Evolutionary conservation across 495 filamentous ascomycete genomes (phyloP).

Genomic region (Neurospora discreta): DNA sequence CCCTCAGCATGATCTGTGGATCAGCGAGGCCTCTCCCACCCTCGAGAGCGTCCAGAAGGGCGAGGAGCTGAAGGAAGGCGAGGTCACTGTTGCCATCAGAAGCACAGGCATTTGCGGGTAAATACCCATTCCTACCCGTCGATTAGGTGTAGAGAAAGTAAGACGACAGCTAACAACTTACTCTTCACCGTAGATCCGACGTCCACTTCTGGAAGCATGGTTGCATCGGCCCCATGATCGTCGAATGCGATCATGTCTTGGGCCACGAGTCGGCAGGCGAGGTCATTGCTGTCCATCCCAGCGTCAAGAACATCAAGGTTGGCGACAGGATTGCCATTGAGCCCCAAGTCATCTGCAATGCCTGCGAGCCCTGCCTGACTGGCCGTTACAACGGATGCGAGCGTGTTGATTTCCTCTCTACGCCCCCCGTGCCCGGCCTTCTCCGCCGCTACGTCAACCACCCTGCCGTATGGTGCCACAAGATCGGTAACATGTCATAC

Average conservation of each 20-base stretch:
- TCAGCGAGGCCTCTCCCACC: conserved; percentile 63
- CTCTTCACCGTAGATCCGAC: conserved; percentile 52
- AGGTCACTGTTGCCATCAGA: conserved; percentile 74
- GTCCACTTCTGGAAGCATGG: conserved; percentile 94
- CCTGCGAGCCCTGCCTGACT: conserved; percentile 80
- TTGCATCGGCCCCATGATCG: conserved; percentile 90
- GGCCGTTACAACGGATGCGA: conserved; percentile 92
- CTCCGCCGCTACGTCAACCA: conserved; percentile 89
- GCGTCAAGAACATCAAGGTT: conserved; percentile 59
- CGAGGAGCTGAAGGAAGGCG: conserved; percentile 59
- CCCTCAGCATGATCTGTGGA: conserved; percentile 83
- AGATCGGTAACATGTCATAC: conserved; percentile 79
- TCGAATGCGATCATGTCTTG: conserved; percentile 74
- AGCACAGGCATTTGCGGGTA: conserved; percentile 93
- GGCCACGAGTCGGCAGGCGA: conserved; percentile 88
- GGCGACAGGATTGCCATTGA: conserved; percentile 88
- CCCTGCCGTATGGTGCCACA: conserved; percentile 85
- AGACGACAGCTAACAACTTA: conserved; percentile 7
- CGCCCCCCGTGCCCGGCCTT: conserved; percentile 79
- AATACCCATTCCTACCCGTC: conserved; percentile 11
- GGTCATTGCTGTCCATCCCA: conserved; percentile 68
- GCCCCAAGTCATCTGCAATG: conserved; percentile 80
- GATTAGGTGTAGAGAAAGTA: conserved; percentile 15
- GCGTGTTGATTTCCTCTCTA: conserved; percentile 72
- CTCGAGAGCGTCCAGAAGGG: conserved; percentile 64